These are phyloP conservation scores for Quercus dentata DNA, from an alignment of 306 rosid genomes.

Conservation along the genomic window DNA sequence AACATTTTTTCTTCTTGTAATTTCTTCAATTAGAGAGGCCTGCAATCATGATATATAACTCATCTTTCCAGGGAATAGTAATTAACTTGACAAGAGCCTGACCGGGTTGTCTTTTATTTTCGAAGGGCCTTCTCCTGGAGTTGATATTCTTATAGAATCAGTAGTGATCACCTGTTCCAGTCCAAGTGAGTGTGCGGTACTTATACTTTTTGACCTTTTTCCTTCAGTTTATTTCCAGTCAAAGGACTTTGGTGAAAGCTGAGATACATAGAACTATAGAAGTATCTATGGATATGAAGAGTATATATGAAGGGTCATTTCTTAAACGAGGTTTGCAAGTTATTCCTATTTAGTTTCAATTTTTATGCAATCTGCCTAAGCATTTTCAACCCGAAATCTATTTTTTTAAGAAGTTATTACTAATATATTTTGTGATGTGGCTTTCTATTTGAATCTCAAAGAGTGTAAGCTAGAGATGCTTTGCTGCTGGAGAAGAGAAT, in stretches of 20 bases:
- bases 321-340: neutral
- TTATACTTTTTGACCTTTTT: slow-evolving; percentile 3
- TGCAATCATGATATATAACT: too few relatives aligned
- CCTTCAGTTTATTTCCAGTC: neutral
- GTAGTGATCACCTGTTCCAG: slow-evolving; percentile 49
- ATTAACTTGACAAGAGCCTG: slow-evolving; percentile 20
- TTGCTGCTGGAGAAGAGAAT: slow-evolving; percentile 43
- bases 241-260: neutral
- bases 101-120: slow-evolving; percentile 60
- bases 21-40: too few relatives aligned
- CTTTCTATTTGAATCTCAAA: slow-evolving; percentile 20
- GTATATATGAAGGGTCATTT: neutral
- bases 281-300: neutral
- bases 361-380: neutral
- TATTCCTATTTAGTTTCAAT: neutral
- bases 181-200: slow-evolving; percentile 47
- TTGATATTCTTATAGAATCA: slow-evolving; percentile 64
- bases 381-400: neutral
- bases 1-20: too few relatives aligned
- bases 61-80: too few relatives aligned
- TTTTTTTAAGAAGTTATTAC: neutral
- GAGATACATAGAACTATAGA: neutral
- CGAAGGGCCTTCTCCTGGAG: slow-evolving; percentile 87
- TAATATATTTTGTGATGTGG: slow-evolving; percentile 10
- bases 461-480: slow-evolving; percentile 28